Conservation (phyloP, 495 filamentous ascomycete species). For the Lindgomyces ingoldianus region DNA sequence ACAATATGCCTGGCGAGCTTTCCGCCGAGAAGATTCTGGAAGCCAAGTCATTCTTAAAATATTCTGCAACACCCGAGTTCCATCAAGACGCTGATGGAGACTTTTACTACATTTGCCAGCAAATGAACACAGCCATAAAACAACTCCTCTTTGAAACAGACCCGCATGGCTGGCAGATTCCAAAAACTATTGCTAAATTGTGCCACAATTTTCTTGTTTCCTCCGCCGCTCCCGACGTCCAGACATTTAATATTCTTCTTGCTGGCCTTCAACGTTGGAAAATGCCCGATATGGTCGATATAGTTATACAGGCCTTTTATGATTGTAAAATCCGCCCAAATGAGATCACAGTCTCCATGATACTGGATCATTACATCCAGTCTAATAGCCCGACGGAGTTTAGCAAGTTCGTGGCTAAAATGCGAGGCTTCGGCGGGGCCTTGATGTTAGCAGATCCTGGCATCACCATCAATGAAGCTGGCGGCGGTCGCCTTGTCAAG, state of each 20-base stretch:
- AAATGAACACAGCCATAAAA: constrained; percentile 37
- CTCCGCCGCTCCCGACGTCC: constrained; percentile 56
- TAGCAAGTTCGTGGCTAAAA: constrained; percentile 31
- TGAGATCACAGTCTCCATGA: constrained; percentile 53
- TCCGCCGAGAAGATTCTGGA: constrained; percentile 1
- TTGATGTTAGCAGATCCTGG: constrained; percentile 39
- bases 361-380: constrained; percentile 57
- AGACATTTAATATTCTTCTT: constrained; percentile 70
- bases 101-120: constrained; percentile 15
- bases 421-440: constrained; percentile 40
- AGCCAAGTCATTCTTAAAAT: background rate
- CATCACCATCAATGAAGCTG: constrained; percentile 37
- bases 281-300: constrained; percentile 53
- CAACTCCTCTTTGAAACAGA: background rate
- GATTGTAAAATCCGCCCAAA: constrained; percentile 54
- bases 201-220: constrained; percentile 67
- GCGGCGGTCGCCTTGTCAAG: constrained; percentile 28
- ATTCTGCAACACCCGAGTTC: constrained; percentile 26
- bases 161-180: background rate
- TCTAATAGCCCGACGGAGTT: constrained; percentile 31
- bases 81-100: constrained; percentile 37
- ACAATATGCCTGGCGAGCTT: background rate
- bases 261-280: constrained; percentile 55
- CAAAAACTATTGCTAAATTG: constrained; percentile 54
- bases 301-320: constrained; percentile 57